Evolutionary conservation across 257 asterid species (phyloP).

Genomic region (Voacanga thouarsii): DNA sequence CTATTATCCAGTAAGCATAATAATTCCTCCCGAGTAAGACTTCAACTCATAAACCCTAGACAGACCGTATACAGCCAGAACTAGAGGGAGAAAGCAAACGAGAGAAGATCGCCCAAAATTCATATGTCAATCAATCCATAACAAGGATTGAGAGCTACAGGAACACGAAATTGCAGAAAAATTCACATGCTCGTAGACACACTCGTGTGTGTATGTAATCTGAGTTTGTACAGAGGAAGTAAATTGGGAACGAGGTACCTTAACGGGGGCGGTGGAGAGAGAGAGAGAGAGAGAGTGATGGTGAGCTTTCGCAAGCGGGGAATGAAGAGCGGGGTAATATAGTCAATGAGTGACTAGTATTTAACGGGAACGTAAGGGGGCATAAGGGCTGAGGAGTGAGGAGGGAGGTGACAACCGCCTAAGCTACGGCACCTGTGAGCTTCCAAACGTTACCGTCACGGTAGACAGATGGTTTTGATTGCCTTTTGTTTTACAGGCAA

Average conservation of each 20-base stretch:
- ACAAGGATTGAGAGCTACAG: not conserved
- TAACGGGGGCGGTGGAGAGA: not conserved
- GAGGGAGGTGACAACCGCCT: not conserved
- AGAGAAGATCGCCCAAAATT: slow-evolving; percentile 16
- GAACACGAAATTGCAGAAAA: not conserved
- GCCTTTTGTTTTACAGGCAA: not conserved
- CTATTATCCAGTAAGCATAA: not conserved
- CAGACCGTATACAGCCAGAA: not conserved
- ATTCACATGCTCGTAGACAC: not conserved
- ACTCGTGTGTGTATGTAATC: not conserved
- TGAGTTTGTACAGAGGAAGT: not conserved
- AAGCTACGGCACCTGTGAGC: not conserved
- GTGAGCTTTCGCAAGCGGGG: slow-evolving; percentile 1
- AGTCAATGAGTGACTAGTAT: slow-evolving; percentile 3
- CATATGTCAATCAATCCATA: slow-evolving; percentile 7
- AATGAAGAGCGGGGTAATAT: slow-evolving; percentile 3
- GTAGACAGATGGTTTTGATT: not conserved
- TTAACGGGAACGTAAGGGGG: not conserved
- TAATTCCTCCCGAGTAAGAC: not conserved
- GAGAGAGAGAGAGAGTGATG: not conserved
- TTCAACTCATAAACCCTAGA: slow-evolving; percentile 24
- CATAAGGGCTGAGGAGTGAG: too few species aligned
- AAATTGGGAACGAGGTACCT: not conserved
- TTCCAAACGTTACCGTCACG: slow-evolving; percentile 5
- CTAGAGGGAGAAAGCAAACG: not conserved